These are phyloP conservation scores for Strobilomyces dryophilus DNA, from an alignment of 768 basidiomycete species.

Conservation along the genomic window DNA sequence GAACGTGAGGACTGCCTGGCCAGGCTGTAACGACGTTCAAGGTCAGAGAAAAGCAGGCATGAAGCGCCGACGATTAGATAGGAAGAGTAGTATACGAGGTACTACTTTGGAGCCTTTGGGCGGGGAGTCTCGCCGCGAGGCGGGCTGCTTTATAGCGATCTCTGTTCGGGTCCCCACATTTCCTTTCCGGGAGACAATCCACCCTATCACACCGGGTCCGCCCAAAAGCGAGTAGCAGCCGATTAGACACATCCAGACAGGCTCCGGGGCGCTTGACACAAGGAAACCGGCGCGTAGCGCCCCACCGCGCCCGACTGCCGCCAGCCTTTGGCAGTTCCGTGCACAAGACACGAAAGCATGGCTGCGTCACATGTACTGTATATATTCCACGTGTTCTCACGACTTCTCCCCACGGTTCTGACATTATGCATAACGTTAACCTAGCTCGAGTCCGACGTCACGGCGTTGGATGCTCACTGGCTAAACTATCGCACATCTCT, in stretches of 20 bases:
- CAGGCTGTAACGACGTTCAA: neutral
- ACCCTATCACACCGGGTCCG: neutral
- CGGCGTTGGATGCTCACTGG: too few species aligned
- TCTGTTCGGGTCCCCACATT: constrained; percentile 7
- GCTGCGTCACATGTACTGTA: too few species aligned
- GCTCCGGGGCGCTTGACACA: too few species aligned
- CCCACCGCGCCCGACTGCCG: too few species aligned
- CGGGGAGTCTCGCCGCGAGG: constrained; percentile 1
- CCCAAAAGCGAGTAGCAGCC: constrained; percentile 5
- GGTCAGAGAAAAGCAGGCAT: neutral
- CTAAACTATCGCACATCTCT: neutral
- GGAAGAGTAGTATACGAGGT: too few species aligned
- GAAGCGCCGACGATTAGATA: neutral
- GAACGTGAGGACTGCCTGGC: constrained; percentile 1
- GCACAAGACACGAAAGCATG: neutral
- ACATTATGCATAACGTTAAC: neutral
- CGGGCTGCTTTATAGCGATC: constrained; percentile 11
- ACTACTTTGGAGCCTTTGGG: neutral
- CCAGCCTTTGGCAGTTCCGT: neutral
- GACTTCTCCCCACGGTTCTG: neutral
- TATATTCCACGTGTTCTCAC: neutral
- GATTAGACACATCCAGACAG: neutral
- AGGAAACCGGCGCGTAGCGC: too few species aligned
- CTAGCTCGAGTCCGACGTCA: neutral
- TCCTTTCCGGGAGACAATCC: constrained; percentile 4